Evolutionary conservation across 768 basidiomycete genomes (phyloP).

Genomic region (Cystofilobasidium capitatum): DNA sequence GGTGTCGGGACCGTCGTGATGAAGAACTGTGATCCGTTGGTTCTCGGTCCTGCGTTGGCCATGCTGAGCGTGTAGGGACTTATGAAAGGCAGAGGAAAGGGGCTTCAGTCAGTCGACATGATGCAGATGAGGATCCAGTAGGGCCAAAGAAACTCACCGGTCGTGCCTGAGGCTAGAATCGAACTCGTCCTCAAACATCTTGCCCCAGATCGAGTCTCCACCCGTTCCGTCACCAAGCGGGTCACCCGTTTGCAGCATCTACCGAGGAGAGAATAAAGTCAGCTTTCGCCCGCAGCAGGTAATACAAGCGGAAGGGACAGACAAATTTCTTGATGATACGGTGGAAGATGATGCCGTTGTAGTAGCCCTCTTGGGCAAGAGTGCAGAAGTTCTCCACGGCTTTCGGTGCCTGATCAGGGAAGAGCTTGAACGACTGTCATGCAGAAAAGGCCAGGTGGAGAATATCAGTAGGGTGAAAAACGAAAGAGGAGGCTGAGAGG

Average conservation of each 20-base stretch:
- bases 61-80: slow-evolving; percentile 93
- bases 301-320: slow-evolving; percentile 28
- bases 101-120: background rate
- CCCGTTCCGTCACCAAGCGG: slow-evolving; percentile 92
- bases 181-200: slow-evolving; percentile 89
- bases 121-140: background rate
- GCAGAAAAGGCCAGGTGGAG: background rate
- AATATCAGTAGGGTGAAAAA: background rate
- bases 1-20: slow-evolving; percentile 90
- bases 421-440: slow-evolving; percentile 41
- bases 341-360: slow-evolving; percentile 89
- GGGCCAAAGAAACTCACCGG: slow-evolving; percentile 47
- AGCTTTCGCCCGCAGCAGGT: background rate
- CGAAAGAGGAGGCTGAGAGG: background rate
- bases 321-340: slow-evolving; percentile 92
- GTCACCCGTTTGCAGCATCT: slow-evolving; percentile 93
- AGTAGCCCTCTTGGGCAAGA: slow-evolving; percentile 78
- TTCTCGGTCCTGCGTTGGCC: slow-evolving; percentile 64
- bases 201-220: slow-evolving; percentile 79
- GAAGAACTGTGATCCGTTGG: slow-evolving; percentile 93
- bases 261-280: background rate
- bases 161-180: slow-evolving; percentile 81
- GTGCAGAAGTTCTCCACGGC: slow-evolving; percentile 95
- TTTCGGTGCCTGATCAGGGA: slow-evolving; percentile 86
- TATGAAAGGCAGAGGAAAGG: slow-evolving; percentile 7